Evolutionary conservation across 1,139 yeast species (phyloP).

Genomic region (Nakaseomyces bracarensis): DNA sequence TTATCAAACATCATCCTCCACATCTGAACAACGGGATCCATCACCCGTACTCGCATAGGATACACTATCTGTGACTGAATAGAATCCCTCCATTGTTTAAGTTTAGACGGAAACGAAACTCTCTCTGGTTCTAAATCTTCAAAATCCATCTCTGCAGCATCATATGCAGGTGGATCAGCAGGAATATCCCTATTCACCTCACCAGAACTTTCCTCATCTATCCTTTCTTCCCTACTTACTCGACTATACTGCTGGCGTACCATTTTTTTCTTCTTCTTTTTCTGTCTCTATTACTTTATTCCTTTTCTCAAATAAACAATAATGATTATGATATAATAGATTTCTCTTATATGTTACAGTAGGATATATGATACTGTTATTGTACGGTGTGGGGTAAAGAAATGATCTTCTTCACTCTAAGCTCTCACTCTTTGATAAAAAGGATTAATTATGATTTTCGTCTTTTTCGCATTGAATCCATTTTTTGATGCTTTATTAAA

Average conservation of each 20-base stretch:
- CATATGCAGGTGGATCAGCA: slow-evolving; percentile 8
- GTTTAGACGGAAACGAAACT: background rate
- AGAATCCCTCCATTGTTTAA: slow-evolving; percentile 3
- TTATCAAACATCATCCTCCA: slow-evolving; percentile 33
- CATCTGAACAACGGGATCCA: slow-evolving; percentile 27
- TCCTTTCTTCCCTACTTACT: slow-evolving; percentile 1
- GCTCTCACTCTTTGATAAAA: too few relatives aligned
- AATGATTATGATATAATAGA: too few relatives aligned
- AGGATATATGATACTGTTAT: too few relatives aligned
- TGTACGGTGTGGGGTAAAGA: too few relatives aligned
- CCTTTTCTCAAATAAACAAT: too few relatives aligned
- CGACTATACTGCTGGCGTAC: background rate
- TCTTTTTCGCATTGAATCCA: too few relatives aligned
- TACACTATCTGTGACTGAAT: slow-evolving; percentile 12
- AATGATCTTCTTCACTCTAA: too few relatives aligned
- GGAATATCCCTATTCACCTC: slow-evolving; percentile 1
- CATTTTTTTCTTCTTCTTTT: background rate
- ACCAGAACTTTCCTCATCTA: background rate
- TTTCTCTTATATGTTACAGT: too few relatives aligned
- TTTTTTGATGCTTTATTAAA: too few relatives aligned
- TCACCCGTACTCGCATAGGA: slow-evolving; percentile 23
- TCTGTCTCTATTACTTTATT: background rate
- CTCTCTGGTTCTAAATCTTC: background rate
- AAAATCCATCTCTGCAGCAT: slow-evolving; percentile 2
- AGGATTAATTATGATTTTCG: too few relatives aligned